A percentile compares a stretch with the other conserved stretches of the same genome.
These are phyloP conservation scores for Rostrohypoxylon terebratum DNA, from an alignment of 495 filamentous ascomycete species.

Conservation along the genomic window DNA sequence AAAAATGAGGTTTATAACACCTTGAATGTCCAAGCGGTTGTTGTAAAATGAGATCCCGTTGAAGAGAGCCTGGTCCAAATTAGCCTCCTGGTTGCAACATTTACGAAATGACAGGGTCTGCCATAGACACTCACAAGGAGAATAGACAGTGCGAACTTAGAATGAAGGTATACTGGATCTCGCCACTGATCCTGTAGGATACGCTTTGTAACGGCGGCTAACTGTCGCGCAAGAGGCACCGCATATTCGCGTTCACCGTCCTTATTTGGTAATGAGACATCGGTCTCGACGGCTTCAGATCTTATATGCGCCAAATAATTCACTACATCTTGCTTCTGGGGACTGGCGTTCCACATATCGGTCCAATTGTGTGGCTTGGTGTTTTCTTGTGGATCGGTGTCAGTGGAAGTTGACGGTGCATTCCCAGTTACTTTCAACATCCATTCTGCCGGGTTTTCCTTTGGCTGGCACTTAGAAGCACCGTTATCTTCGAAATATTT, in stretches of 20 bases:
- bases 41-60: conserved; percentile 78
- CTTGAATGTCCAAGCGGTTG: conserved; percentile 52
- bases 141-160: conserved; percentile 58
- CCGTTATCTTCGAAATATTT: conserved; percentile 67
- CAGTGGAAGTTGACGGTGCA: conserved; percentile 46
- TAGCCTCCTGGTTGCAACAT: no score
- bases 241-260: conserved; percentile 8
- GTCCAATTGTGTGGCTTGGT: conserved; percentile 64
- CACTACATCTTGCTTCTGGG: conserved; percentile 69
- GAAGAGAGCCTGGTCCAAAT: conserved; percentile 66
- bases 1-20: conserved; percentile 67
- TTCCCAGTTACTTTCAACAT: conserved; percentile 57
- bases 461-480: conserved; percentile 64
- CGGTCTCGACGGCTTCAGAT: no score
- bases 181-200: conserved; percentile 78
- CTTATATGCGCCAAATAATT: no score
- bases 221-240: conserved; percentile 48
- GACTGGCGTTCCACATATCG: conserved; percentile 57
- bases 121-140: background rate
- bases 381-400: background rate
- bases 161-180: conserved; percentile 73
- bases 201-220: conserved; percentile 55
- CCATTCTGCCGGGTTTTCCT: conserved; percentile 77
- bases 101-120: conserved; percentile 44
- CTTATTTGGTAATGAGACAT: background rate